These are phyloP conservation scores for Leccinum subrobustum DNA, from an alignment of 1,284 basidiomycete genomes.

Conservation along the genomic window DNA sequence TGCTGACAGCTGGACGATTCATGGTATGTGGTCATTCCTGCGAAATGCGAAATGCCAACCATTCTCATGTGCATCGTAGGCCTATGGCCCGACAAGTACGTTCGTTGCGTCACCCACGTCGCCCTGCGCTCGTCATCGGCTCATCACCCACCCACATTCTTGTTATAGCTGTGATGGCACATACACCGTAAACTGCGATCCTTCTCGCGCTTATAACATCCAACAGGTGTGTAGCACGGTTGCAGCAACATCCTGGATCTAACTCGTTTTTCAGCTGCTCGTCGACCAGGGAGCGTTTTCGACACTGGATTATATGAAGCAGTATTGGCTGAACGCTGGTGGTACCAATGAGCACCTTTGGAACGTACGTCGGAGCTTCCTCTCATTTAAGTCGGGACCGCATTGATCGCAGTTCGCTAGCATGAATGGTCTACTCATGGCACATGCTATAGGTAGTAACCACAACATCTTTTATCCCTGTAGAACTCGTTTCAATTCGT, in stretches of 20 bases:
- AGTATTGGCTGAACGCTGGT: slow-evolving; percentile 64
- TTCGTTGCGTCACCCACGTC: no score
- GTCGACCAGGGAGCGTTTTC: slow-evolving; percentile 54
- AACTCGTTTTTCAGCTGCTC: slow-evolving; percentile 46
- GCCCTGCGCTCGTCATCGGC: no score
- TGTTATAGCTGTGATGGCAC: slow-evolving; percentile 63
- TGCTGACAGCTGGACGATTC: no score
- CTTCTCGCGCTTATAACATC: slow-evolving; percentile 57
- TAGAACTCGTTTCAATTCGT: neutral
- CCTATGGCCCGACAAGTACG: no score
- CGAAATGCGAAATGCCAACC: no score
- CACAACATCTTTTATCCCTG: neutral
- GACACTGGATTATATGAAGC: slow-evolving; percentile 66
- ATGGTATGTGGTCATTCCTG: no score
- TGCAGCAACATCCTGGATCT: neutral
- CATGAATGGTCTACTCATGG: slow-evolving; percentile 76
- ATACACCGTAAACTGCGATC: slow-evolving; percentile 63
- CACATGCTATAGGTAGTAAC: slow-evolving; percentile 62
- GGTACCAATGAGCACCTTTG: slow-evolving; percentile 67
- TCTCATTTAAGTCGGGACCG: neutral
- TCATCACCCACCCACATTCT: neutral
- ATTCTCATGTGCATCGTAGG: no score
- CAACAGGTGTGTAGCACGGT: slow-evolving; percentile 34
- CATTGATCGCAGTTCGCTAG: slow-evolving; percentile 29
- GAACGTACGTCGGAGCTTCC: slow-evolving; percentile 50